Percentiles rank a stretch among this genome's conserved stretches.
These are phyloP conservation scores for Chlorella variabilis DNA, from an alignment of 163 green algal species.

Conservation along the genomic window DNA sequence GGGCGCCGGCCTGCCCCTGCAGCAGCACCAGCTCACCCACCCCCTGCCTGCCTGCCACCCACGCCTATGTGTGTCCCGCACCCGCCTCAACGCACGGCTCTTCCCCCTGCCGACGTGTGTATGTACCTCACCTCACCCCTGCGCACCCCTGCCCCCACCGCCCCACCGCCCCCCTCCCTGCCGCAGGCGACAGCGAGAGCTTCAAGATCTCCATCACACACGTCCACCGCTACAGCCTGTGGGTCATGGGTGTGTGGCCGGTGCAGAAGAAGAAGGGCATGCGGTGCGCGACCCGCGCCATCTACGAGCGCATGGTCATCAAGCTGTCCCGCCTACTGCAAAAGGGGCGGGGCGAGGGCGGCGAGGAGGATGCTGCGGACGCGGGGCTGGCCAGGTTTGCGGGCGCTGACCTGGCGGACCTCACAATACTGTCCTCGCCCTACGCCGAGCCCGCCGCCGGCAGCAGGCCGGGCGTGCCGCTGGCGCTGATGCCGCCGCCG, in stretches of 20 bases:
- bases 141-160: too few species aligned
- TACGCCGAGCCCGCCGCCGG: constrained; percentile 20
- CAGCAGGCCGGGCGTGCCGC: neutral
- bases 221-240: constrained; percentile 46
- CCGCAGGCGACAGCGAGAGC: constrained; percentile 53
- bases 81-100: too few species aligned
- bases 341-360: constrained; percentile 24
- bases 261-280: constrained; percentile 52
- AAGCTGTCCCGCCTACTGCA: constrained; percentile 51
- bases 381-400: neutral
- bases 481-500: neutral
- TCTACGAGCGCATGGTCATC: constrained; percentile 54
- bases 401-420: constrained; percentile 3
- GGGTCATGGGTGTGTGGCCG: constrained; percentile 59
- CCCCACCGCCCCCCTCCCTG: too few species aligned
- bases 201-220: constrained; percentile 57
- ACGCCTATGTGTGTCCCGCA: too few species aligned
- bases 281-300: constrained; percentile 40
- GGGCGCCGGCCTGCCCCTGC: too few species aligned
- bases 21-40: too few species aligned
- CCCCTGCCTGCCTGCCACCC: too few species aligned
- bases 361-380: constrained; percentile 2
- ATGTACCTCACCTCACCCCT: too few species aligned
- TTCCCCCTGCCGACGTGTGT: too few species aligned
- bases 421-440: constrained; percentile 48